Conservation (phyloP, 2,329 filamentous ascomycete genomes). For the Colletotrichum sp. region DNA sequence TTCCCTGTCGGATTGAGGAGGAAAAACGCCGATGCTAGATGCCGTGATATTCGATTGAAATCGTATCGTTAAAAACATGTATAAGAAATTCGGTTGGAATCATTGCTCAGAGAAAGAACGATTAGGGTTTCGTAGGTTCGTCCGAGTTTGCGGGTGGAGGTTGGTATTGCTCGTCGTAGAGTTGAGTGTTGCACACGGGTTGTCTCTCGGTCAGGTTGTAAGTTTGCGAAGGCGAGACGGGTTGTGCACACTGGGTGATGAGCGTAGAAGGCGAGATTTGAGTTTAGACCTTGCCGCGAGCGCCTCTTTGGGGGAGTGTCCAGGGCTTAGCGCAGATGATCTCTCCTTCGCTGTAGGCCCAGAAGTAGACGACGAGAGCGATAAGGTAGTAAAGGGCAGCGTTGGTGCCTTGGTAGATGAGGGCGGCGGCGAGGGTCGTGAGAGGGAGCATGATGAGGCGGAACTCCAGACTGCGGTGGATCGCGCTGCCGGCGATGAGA, state of each 20-base stretch:
- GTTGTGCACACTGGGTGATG: neutral
- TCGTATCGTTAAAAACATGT: slow-evolving; percentile 12
- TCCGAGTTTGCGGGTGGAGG: neutral
- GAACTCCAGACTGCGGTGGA: slow-evolving; percentile 89
- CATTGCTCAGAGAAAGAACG: slow-evolving; percentile 14
- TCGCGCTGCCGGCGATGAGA: slow-evolving; percentile 74
- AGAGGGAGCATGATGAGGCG: slow-evolving; percentile 84
- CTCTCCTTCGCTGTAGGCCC: slow-evolving; percentile 97
- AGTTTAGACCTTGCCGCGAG: slow-evolving; percentile 21
- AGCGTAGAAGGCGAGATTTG: neutral
- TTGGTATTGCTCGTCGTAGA: neutral
- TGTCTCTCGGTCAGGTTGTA: neutral
- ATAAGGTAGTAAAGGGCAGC: slow-evolving; percentile 90
- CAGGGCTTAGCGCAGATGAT: slow-evolving; percentile 73
- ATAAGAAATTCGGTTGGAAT: slow-evolving; percentile 8
- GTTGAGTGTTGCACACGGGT: neutral
- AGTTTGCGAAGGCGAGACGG: neutral
- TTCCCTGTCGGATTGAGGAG: neutral
- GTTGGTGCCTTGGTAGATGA: slow-evolving; percentile 94
- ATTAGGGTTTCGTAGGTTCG: slow-evolving; percentile 5
- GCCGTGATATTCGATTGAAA: slow-evolving; percentile 17
- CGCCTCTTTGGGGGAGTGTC: slow-evolving; percentile 67
- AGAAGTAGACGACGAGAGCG: slow-evolving; percentile 88
- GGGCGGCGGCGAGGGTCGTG: slow-evolving; percentile 72
- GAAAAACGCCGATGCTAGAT: slow-evolving; percentile 24